Evolutionary conservation across 345 rosid species (phyloP), one percentile per base, ranked within the genome.

Genomic region (Brassica juncea): DNA sequence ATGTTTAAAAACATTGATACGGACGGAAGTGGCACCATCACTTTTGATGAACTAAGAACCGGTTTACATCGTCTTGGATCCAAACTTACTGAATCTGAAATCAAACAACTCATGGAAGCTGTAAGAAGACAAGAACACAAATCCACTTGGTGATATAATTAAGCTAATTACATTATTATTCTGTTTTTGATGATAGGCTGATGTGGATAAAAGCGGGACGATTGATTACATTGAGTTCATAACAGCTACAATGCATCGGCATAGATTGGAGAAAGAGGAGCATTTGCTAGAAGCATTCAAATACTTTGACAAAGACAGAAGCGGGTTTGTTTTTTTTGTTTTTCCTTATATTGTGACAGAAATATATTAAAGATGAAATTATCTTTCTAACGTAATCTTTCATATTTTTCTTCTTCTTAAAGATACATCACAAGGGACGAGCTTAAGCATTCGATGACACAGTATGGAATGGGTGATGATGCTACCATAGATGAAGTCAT

Each of bases 1-100:
- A 91, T 78, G 97, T 95, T 95, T 85, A 84, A 83, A 70, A 93
- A 91, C 92, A 90, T 95, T 68, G 99, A 91, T 87, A 93, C 94
- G 0, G 97, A 95, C 80, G 57, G 85, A 37, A 95, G 94, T 82
- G 98, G 93, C 3, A 86, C 92, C 30, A 93, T 95, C 72, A 95
- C 98, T 35, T 85, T 81, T 62, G 93, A 91, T 63, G 99, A 95
- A 77, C 92, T 95, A 31, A 92, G 80, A 77, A 76, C 49, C 5
- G 96, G 98, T 15, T 71, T 95, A 75, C 76, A 89, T 69, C 81
- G 89, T 75, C 87, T 93, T 73, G 99, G 98, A 72, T 93, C 99
- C 30, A 92, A 77, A 84, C 91, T 93, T 42, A 70, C 87, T 0
- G 98, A 93, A 85, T 23, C 81, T 47, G 99, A 95, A 85, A 87